Conservation (phyloP, 805 yeast species). For the Maudiozyma pseudohumilis region DNA sequence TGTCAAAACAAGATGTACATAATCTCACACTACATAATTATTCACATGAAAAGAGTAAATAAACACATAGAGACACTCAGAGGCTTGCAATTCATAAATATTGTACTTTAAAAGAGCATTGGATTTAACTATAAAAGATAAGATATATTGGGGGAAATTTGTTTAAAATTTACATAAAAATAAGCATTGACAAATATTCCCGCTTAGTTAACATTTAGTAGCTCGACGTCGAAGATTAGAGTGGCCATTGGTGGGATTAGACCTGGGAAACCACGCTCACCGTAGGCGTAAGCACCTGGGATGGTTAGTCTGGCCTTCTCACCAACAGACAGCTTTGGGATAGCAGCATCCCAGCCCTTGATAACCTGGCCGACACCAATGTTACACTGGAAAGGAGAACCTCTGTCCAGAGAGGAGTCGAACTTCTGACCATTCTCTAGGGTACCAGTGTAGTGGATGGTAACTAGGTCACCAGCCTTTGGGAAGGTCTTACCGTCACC, state of each 20-base stretch:
- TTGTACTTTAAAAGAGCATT: too few relatives aligned
- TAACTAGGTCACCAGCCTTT: constrained; percentile 73
- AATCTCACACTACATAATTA: too few relatives aligned
- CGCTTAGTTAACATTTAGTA: constrained; percentile 38
- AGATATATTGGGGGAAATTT: too few relatives aligned
- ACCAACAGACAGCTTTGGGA: constrained; percentile 86
- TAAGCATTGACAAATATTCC: background rate
- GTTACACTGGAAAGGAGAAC: constrained; percentile 86
- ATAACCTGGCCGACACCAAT: constrained; percentile 96
- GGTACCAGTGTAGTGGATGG: constrained; percentile 94
- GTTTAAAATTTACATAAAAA: too few relatives aligned
- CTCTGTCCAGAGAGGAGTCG: constrained; percentile 92
- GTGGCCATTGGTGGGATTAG: constrained; percentile 95
- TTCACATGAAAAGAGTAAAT: too few relatives aligned
- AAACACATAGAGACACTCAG: too few relatives aligned
- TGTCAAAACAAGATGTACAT: too few relatives aligned
- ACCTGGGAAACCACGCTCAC: constrained; percentile 92
- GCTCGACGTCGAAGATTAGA: constrained; percentile 75
- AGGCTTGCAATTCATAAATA: too few relatives aligned
- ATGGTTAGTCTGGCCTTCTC: constrained; percentile 87
- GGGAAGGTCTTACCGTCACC: constrained; percentile 90
- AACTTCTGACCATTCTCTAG: constrained; percentile 92
- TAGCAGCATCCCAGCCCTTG: constrained; percentile 93
- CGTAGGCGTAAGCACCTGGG: constrained; percentile 90
- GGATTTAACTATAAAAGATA: too few relatives aligned